A percentile compares a stretch with the other conserved stretches of the same genome.
phyloP scores from a whole-genome alignment of 768 basidiomycete genomes.

The Heimioporus sp. region DNA sequence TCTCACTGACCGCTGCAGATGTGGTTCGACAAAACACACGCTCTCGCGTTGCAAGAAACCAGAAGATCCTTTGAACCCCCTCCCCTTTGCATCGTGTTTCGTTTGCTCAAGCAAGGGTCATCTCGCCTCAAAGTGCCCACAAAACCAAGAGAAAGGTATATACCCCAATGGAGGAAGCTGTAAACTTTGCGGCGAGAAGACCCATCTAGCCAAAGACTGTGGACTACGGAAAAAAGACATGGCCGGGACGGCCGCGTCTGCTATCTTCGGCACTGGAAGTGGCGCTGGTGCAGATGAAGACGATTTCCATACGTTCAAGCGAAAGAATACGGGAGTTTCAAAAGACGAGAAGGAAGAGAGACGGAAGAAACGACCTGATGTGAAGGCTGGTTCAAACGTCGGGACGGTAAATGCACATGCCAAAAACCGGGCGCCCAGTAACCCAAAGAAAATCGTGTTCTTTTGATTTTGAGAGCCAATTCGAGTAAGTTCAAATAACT shows the following conservation, averaged over 20 bases:
- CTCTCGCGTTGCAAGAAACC: conserved; percentile 76
- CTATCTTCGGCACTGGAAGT: conserved; percentile 33
- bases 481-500: no score
- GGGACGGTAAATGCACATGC: conserved; percentile 38
- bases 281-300: conserved; percentile 89
- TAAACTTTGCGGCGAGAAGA: conserved; percentile 82
- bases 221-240: conserved; percentile 57
- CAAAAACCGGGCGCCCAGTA: conserved; percentile 18
- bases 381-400: conserved; percentile 45
- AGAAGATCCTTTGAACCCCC: conserved; percentile 56
- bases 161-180: conserved; percentile 92
- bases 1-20: conserved; percentile 45
- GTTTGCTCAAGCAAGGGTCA: conserved; percentile 86
- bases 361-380: conserved; percentile 38
- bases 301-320: conserved; percentile 83
- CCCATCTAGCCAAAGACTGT: conserved; percentile 87
- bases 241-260: conserved; percentile 20
- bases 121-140: conserved; percentile 77
- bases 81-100: conserved; percentile 91
- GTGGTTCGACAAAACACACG: conserved; percentile 76
- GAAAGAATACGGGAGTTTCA: conserved; percentile 59
- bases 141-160: conserved; percentile 76
- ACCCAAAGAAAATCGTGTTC: conserved; percentile 46
- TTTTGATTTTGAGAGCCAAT: conserved; percentile 32
- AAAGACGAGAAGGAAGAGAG: conserved; percentile 54